Evolutionary conservation across 208 protist genomes (phyloP).

Genomic region (Trypanosoma cruzi): DNA sequence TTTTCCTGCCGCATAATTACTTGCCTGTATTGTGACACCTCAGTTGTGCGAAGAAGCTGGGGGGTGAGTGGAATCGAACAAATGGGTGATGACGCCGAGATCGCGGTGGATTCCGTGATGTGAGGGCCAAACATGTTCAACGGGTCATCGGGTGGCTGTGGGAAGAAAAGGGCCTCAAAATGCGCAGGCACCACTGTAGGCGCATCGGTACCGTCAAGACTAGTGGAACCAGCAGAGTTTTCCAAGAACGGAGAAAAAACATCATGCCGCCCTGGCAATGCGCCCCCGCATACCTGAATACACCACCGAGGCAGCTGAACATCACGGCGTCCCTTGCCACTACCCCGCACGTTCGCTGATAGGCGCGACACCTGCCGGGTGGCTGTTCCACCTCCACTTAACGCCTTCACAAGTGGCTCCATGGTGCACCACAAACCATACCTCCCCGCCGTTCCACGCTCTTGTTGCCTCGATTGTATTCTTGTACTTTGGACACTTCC

Average conservation of each 20-base stretch:
- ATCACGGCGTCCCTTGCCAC: conserved; percentile 36
- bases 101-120: neutral
- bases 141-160: conserved; percentile 23
- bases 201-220: neutral
- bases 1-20: conserved; percentile 1
- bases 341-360: conserved; percentile 35
- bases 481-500: neutral
- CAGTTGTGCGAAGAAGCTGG: conserved; percentile 3
- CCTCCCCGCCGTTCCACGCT: conserved; percentile 12
- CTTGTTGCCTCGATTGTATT: neutral
- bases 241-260: neutral
- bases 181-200: neutral
- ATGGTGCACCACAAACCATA: conserved; percentile 77
- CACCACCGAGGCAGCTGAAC: conserved; percentile 49
- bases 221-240: neutral
- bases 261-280: neutral
- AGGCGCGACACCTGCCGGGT: neutral
- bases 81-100: conserved; percentile 4
- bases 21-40: conserved; percentile 4
- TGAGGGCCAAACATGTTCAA: conserved; percentile 9
- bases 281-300: conserved; percentile 79
- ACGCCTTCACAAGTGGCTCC: conserved; percentile 30
- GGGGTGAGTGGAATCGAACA: conserved; percentile 20
- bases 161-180: conserved; percentile 22
- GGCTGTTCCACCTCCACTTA: neutral